These are phyloP conservation scores for Penicillium occitanis DNA, from an alignment of 2,329 filamentous ascomycete species.

Conservation along the genomic window DNA sequence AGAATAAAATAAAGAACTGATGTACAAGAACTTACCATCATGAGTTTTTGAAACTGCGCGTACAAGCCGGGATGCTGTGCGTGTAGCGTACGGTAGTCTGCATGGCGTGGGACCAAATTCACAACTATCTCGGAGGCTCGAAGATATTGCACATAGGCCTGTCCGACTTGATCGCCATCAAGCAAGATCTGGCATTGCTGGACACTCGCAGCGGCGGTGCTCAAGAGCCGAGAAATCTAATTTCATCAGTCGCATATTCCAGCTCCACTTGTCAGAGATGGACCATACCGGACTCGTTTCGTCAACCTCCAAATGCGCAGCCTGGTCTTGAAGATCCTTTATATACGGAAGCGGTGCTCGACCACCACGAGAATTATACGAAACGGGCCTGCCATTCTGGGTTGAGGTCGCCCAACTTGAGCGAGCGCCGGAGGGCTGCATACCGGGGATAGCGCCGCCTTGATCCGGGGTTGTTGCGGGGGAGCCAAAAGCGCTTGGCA, in stretches of 20 bases:
- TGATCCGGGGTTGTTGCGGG: conserved; percentile 33
- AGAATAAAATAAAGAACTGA: too few relatives aligned
- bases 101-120: conserved; percentile 72
- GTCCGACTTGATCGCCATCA: conserved; percentile 55
- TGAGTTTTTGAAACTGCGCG: conserved; percentile 53
- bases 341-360: conserved; percentile 39
- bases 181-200: conserved; percentile 34
- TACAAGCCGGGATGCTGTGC: conserved; percentile 52
- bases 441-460: conserved; percentile 30
- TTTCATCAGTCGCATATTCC: conserved; percentile 24
- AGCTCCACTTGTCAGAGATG: conserved; percentile 12
- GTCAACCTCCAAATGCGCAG: conserved; percentile 35
- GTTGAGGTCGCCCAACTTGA: conserved; percentile 25
- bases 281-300: conserved; percentile 33
- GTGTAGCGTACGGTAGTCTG: conserved; percentile 67
- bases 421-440: conserved; percentile 31
- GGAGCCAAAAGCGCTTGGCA: conserved; percentile 38
- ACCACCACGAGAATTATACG: conserved; percentile 22
- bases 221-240: conserved; percentile 38
- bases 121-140: conserved; percentile 76
- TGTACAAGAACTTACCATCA: conserved; percentile 35
- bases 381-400: conserved; percentile 12
- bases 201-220: conserved; percentile 39
- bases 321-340: conserved; percentile 43
- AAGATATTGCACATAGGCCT: conserved; percentile 81